Evolutionary conservation across 75 land plant genomes (phyloP).

Genomic region (Gnetum montanum): DNA sequence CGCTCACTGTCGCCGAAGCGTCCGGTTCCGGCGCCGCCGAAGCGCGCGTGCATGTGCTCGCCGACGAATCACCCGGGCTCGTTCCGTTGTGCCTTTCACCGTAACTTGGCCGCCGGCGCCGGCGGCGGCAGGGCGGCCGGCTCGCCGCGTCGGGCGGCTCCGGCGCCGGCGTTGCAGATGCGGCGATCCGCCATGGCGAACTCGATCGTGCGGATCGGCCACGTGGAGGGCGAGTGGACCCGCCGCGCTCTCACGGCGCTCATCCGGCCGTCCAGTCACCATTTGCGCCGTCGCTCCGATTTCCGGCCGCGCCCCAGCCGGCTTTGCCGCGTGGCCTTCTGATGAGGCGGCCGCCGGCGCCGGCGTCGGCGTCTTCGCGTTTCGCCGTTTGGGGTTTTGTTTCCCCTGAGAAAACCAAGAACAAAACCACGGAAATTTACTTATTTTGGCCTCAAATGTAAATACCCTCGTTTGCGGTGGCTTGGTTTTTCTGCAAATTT

Average conservation of each 20-base stretch:
- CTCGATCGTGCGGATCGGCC: conserved; percentile 42
- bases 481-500: too few species aligned
- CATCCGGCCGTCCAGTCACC: conserved; percentile 58
- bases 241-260: conserved; percentile 46
- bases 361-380: too few species aligned
- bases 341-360: too few species aligned
- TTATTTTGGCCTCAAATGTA: too few species aligned
- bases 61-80: conserved; percentile 68
- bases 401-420: too few species aligned
- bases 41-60: conserved; percentile 8
- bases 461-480: too few species aligned
- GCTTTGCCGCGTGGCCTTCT: conserved; percentile 43
- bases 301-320: conserved; percentile 50
- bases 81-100: conserved; percentile 38
- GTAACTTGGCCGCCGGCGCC: neutral
- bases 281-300: conserved; percentile 26
- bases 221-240: conserved; percentile 41
- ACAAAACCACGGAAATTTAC: too few species aligned
- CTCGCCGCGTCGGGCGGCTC: neutral
- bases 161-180: conserved; percentile 14
- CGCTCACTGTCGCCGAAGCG: neutral
- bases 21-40: conserved; percentile 1
- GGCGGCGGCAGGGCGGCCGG: neutral
- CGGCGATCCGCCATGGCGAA: conserved; percentile 54
- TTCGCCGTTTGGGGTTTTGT: too few species aligned